Conservation (phyloP, 345 rosid species). For the Noccaea caerulescens region DNA sequence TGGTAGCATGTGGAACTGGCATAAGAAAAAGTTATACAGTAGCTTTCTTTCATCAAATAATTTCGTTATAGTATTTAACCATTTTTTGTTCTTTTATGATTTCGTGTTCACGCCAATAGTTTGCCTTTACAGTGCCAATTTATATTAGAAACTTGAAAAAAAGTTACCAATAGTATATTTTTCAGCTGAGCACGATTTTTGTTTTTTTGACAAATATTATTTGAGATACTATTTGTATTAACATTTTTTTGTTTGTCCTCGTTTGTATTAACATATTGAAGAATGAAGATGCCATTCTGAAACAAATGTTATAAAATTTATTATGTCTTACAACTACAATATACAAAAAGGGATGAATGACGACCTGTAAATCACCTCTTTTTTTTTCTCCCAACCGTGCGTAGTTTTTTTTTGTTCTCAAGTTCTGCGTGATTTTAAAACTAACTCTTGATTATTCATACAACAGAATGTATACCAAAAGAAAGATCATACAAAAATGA, state of each 20-base stretch:
- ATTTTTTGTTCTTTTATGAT: background rate
- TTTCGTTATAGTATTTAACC: background rate
- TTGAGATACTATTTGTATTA: background rate
- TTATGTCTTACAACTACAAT: no score
- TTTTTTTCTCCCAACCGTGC: no score
- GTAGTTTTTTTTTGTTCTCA: background rate
- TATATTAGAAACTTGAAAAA: no score
- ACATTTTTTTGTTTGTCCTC: no score
- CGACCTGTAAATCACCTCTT: no score
- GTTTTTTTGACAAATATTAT: background rate
- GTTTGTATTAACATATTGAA: background rate
- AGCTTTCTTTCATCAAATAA: background rate
- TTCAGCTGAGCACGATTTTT: background rate
- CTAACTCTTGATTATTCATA: conserved; percentile 12
- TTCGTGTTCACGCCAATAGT: conserved; percentile 1
- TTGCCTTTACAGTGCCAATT: background rate
- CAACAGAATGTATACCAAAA: background rate
- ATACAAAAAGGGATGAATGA: no score
- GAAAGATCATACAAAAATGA: no score
- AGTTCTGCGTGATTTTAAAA: background rate
- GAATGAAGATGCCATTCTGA: no score
- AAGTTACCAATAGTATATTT: no score
- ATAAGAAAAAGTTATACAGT: background rate
- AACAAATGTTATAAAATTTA: no score
- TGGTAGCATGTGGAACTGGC: conserved; percentile 1